Evolutionary conservation across 2,329 filamentous ascomycete species (phyloP).

Genomic region (Myriosclerotinia duriaeana): DNA sequence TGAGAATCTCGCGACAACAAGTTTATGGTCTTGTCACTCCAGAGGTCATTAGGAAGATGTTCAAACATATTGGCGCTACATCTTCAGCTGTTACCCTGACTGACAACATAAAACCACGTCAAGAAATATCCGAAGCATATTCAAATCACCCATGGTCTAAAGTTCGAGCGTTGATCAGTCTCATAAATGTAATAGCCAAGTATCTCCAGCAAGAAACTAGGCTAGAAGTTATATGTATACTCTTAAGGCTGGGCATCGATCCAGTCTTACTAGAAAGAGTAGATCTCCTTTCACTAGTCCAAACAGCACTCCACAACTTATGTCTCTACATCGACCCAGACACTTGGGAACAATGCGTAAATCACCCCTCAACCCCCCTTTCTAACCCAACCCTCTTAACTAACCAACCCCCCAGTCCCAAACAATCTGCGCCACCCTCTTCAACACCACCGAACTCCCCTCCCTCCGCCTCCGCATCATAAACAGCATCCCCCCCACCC

Average conservation of each 20-base stretch:
- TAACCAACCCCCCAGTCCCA: conserved; percentile 46
- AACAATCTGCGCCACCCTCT: conserved; percentile 50
- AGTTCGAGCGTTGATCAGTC: conserved; percentile 32
- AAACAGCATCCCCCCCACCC: conserved; percentile 55
- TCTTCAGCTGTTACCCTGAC: conserved; percentile 45
- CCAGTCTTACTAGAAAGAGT: conserved; percentile 48
- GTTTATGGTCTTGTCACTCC: conserved; percentile 48
- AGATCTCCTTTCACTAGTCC: conserved; percentile 45
- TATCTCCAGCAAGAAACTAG: conserved; percentile 33
- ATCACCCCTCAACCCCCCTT: conserved; percentile 25
- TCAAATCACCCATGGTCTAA: conserved; percentile 35
- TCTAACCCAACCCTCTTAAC: background rate
- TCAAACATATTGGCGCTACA: conserved; percentile 58
- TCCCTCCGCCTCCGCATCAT: conserved; percentile 59
- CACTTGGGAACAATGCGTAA: conserved; percentile 44
- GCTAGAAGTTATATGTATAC: conserved; percentile 46
- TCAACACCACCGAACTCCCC: conserved; percentile 48
- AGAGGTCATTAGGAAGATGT: conserved; percentile 51
- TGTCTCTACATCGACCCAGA: conserved; percentile 45
- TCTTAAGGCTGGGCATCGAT: conserved; percentile 58
- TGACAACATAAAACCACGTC: conserved; percentile 31
- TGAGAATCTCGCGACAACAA: conserved; percentile 50
- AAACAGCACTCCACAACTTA: conserved; percentile 48
- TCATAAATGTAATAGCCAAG: conserved; percentile 35
- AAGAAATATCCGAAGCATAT: conserved; percentile 31